phyloP scores from a whole-genome alignment of 225 moss, liverwort and hornwort genomes.

The Rhytidiadelphus loreus region DNA sequence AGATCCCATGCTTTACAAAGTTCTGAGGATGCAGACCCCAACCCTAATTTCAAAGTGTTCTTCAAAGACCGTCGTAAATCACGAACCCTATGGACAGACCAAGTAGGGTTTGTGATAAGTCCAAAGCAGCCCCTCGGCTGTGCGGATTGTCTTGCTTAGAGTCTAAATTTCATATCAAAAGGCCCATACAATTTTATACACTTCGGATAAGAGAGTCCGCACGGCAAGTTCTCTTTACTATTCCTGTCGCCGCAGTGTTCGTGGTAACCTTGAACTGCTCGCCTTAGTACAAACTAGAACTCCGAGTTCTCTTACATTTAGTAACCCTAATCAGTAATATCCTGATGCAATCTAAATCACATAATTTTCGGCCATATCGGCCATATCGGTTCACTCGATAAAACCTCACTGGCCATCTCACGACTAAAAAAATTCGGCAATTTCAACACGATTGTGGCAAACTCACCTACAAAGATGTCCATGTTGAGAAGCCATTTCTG shows the following conservation, averaged over 20 bases:
- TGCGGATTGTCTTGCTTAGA: too few relatives aligned
- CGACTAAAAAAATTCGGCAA: not conserved
- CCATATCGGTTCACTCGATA: not conserved
- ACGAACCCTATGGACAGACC: not conserved
- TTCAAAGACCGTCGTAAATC: not conserved
- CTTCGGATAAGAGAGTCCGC: not conserved
- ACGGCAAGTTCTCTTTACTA: not conserved
- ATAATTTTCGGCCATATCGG: not conserved
- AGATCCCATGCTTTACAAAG: not conserved
- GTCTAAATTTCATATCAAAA: not conserved
- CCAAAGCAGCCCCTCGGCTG: not conserved
- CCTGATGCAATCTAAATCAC: not conserved
- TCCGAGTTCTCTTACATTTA: not conserved
- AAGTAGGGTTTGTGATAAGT: not conserved
- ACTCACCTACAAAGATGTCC: constrained; percentile 62
- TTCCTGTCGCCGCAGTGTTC: not conserved
- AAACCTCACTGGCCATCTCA: not conserved
- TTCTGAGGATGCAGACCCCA: not conserved
- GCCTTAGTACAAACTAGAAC: not conserved
- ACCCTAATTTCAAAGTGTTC: not conserved
- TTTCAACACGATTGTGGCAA: not conserved
- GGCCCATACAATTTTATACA: not conserved
- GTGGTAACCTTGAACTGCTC: not conserved
- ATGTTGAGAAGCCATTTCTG: constrained; percentile 65
- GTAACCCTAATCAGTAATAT: not conserved